Evolutionary conservation across 2,329 filamentous ascomycete genomes (phyloP).

Genomic region (Xylariaceae sp.): DNA sequence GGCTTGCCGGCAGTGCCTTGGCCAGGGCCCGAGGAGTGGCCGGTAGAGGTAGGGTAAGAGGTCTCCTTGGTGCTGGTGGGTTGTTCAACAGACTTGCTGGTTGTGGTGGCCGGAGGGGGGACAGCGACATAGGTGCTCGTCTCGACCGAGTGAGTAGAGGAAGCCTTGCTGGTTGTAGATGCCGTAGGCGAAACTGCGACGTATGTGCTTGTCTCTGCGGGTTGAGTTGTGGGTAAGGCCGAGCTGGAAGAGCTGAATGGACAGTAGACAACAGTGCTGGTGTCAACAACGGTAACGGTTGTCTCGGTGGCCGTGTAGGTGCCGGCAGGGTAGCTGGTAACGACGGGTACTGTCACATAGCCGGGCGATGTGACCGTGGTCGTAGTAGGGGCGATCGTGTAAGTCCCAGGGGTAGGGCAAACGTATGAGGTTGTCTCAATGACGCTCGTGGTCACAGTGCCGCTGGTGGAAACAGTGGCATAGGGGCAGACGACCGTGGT

Average conservation of each 20-base stretch:
- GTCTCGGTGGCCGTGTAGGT: constrained; percentile 68
- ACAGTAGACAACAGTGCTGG: constrained; percentile 66
- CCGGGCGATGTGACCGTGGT: constrained; percentile 53
- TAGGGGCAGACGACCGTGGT: constrained; percentile 70
- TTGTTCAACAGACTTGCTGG: background rate
- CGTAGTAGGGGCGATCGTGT: constrained; percentile 68
- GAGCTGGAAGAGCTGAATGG: constrained; percentile 47
- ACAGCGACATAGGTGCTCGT: background rate
- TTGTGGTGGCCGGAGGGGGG: background rate
- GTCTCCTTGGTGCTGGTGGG: constrained; percentile 18
- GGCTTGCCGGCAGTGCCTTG: constrained; percentile 44
- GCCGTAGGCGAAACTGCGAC: constrained; percentile 1
- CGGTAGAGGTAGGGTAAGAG: constrained; percentile 25
- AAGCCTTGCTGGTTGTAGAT: constrained; percentile 16
- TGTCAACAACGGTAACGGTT: constrained; percentile 65
- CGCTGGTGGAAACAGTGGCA: constrained; percentile 58
- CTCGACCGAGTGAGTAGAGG: too few relatives aligned
- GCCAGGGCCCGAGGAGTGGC: constrained; percentile 34
- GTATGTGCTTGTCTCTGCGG: background rate
- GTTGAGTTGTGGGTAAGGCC: constrained; percentile 20
- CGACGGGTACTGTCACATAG: constrained; percentile 57
- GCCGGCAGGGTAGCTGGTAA: constrained; percentile 62
- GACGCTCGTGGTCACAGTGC: constrained; percentile 60
- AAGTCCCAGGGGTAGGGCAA: constrained; percentile 70
- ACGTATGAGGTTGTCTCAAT: constrained; percentile 68